Base-by-base conservation (phyloP, 2,329 filamentous ascomycete genomes). In the Gaeumannomyces tritici region DNA sequence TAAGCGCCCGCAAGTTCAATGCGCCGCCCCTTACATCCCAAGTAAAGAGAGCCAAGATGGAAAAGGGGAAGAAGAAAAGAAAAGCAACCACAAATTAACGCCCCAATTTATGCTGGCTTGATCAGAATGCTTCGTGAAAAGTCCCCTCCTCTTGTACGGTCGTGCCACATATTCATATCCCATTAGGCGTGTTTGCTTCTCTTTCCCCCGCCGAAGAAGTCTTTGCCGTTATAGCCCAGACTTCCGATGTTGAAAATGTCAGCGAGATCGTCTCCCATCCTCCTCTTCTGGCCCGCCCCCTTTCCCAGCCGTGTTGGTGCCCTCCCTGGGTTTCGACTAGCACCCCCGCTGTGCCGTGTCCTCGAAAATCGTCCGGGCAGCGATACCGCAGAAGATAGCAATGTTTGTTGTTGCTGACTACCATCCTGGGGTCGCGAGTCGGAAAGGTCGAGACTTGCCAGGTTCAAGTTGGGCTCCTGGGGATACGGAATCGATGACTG, bases 231-330 rank as follows among this genome's bases (percentile, higher is more conserved):
- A 64, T 83, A 79, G 35, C 81, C 81, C 60, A 89, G 72, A 66
- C 84, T 85, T 61, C 85, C 84, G 9, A 89, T 77, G 69, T 91
- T 89, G 70, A 92, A 92, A 62, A 91, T 86, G 69, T 93, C 89
- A 28, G 85, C 84, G 69, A 90, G 83, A 68, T 89, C 88, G 67
- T 61, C 59, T 28, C 51, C 51, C n/a, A 90, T 81, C 68, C 89
- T 84, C 55, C 89, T 82, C 73, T 93, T 93, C 67, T 85, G 81
- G 1, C 89, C 89, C 11, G 88, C 84, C 8, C 84, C 86, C 63
- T 82, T 81, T 5, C 86, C 85, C 11, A 90, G 75, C 59, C 82
- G 78, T 31, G 72, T 65, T 9, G 70, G 62, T 59, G 68, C 51
- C 51, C 73, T 68, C 26, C 65, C 65, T 28, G 67, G 70, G n/a